A percentile compares a stretch with the other conserved stretches of the same genome.
These are phyloP conservation scores for Suillus decipiens DNA, from an alignment of 768 basidiomycete genomes.

Conservation along the genomic window DNA sequence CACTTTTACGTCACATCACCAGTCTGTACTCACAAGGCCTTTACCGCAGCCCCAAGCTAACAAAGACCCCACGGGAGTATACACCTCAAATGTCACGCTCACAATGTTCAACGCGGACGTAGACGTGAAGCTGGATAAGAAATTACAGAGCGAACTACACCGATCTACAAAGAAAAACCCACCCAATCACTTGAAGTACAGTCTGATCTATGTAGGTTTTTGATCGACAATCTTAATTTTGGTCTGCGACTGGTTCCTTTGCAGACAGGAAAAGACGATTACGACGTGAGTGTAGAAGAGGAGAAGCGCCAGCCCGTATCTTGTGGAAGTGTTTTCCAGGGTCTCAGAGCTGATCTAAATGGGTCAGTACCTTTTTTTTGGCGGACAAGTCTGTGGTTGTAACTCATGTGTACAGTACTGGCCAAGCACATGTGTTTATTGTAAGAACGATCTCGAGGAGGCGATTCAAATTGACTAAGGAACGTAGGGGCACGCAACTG, in stretches of 20 bases:
- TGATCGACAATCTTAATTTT: constrained; percentile 2
- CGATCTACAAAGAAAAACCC: constrained; percentile 96
- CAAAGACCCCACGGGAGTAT: constrained; percentile 28
- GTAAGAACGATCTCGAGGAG: constrained; percentile 40
- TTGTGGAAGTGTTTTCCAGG: constrained; percentile 83
- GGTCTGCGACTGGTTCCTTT: background rate
- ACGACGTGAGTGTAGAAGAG: constrained; percentile 70
- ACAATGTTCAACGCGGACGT: constrained; percentile 43
- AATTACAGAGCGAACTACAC: constrained; percentile 70
- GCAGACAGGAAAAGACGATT: constrained; percentile 82
- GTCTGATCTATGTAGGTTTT: constrained; percentile 77
- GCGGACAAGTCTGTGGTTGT: background rate
- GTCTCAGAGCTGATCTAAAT: constrained; percentile 82
- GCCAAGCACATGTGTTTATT: constrained; percentile 82
- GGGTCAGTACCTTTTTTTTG: constrained; percentile 51
- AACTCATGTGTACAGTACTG: constrained; percentile 43
- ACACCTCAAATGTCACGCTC: constrained; percentile 30
- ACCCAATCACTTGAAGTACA: constrained; percentile 70
- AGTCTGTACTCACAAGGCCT: background rate
- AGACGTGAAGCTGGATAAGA: constrained; percentile 63
- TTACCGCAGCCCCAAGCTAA: constrained; percentile 16
- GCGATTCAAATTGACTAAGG: constrained; percentile 10
- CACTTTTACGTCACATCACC: constrained; percentile 23
- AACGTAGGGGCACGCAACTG: constrained; percentile 80
- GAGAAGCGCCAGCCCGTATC: constrained; percentile 58